phyloP scores from a whole-genome alignment of 306 rosid genomes.

The Pueraria montana region DNA sequence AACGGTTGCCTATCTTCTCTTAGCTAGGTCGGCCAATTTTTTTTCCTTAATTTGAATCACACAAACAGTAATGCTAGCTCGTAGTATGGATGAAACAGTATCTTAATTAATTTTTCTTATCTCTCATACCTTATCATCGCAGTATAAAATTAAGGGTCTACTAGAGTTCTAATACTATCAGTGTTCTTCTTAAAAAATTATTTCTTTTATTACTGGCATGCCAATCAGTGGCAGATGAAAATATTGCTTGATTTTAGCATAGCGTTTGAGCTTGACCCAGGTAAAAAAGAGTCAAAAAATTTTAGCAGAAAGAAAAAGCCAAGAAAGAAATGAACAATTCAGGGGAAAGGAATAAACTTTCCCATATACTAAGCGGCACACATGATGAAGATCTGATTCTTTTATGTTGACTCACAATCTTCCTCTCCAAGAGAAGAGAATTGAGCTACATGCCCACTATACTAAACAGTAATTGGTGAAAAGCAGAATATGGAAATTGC shows the following conservation, averaged over 20 bases:
- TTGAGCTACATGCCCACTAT: neutral
- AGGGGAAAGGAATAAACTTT: conserved; percentile 26
- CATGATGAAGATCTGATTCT: conserved; percentile 27
- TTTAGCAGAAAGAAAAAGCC: neutral
- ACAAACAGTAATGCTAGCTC: neutral
- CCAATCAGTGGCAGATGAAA: neutral
- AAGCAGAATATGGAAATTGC: conserved; percentile 11
- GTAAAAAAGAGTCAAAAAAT: neutral
- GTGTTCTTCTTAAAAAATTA: neutral
- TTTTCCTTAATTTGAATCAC: neutral
- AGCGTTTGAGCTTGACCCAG: conserved; percentile 18
- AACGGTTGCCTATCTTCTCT: neutral
- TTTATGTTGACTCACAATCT: conserved; percentile 13
- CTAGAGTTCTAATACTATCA: neutral
- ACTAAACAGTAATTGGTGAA: conserved; percentile 7
- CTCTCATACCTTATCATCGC: neutral
- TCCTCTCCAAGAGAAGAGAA: conserved; percentile 35
- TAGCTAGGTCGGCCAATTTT: neutral
- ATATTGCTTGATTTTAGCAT: neutral
- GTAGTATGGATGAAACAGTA: neutral
- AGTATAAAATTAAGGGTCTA: neutral
- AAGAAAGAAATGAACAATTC: neutral
- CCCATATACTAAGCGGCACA: neutral
- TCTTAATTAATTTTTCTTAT: neutral
- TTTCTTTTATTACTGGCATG: neutral